Evolutionary conservation across 2,329 filamentous ascomycete species (phyloP).

Genomic region (Corinectria fuckeliana): DNA sequence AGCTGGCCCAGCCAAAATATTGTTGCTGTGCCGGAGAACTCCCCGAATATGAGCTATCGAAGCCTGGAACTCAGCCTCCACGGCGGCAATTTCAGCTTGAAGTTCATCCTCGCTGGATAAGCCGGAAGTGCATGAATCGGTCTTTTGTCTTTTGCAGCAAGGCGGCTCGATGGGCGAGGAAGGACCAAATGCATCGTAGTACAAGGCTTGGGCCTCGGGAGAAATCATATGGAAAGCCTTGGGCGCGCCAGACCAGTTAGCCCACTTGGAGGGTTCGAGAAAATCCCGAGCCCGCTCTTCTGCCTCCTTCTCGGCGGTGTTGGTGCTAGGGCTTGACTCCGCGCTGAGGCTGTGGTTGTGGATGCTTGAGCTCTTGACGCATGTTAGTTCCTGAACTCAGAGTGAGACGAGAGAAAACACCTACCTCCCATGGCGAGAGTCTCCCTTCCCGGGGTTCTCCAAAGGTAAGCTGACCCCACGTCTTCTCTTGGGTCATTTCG

Average conservation of each 20-base stretch:
- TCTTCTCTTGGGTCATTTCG: background rate
- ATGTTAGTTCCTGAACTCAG: background rate
- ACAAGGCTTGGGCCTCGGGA: too few relatives aligned
- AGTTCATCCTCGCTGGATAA: too few relatives aligned
- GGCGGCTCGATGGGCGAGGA: too few relatives aligned
- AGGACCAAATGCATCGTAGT: too few relatives aligned
- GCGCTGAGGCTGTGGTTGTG: background rate
- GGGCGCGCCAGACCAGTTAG: too few relatives aligned
- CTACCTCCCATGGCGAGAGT: conserved; percentile 37
- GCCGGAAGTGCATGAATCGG: background rate
- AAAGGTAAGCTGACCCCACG: background rate
- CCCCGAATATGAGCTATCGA: too few relatives aligned
- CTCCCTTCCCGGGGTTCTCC: conserved; percentile 24
- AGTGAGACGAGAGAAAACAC: background rate
- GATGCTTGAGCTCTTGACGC: background rate
- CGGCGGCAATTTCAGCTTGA: too few relatives aligned
- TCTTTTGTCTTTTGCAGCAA: background rate
- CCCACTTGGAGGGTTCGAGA: background rate
- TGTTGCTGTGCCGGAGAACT: too few relatives aligned
- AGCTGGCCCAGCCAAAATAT: too few relatives aligned
- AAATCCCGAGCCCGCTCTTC: background rate
- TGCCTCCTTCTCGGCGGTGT: background rate
- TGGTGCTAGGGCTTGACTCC: background rate
- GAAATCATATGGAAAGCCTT: too few relatives aligned
- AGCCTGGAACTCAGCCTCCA: too few relatives aligned